Evolutionary conservation across 2,329 filamentous ascomycete genomes (phyloP).

Genomic region (Claviceps maximensis): DNA sequence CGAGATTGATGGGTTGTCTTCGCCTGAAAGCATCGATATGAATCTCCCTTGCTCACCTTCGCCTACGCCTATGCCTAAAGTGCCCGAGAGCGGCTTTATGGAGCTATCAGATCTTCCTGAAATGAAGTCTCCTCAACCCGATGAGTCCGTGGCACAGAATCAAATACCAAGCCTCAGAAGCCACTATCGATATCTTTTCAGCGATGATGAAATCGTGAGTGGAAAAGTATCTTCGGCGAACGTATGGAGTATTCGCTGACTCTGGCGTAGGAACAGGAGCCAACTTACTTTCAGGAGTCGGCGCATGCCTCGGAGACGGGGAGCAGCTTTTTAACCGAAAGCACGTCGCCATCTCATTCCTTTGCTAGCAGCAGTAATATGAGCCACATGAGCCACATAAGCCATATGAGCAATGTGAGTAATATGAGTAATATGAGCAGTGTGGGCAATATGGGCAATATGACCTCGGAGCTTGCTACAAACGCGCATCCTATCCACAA

Average conservation of each 20-base stretch:
- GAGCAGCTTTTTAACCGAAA: not conserved
- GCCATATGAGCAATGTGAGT: not conserved
- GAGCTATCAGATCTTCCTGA: not conserved
- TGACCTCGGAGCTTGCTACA: not conserved
- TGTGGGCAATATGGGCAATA: not conserved
- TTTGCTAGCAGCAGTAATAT: constrained; percentile 1
- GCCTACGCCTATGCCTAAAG: constrained; percentile 7
- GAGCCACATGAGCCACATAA: no score
- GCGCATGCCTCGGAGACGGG: not conserved
- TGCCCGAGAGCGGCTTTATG: not conserved
- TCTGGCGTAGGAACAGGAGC: not conserved
- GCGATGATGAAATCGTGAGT: constrained; percentile 1
- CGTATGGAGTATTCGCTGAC: not conserved
- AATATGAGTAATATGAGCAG: not conserved
- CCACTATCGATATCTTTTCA: not conserved
- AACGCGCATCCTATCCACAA: not conserved
- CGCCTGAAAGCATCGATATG: constrained; percentile 2
- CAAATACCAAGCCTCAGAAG: not conserved
- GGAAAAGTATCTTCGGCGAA: not conserved
- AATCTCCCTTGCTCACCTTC: constrained; percentile 7
- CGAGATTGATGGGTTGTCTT: not conserved
- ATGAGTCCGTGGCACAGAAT: not conserved
- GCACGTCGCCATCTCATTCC: not conserved
- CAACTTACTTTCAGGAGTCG: not conserved
- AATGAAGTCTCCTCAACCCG: not conserved